Evolutionary conservation across 495 filamentous ascomycete species (phyloP).

Genomic region (Penicillium egyptiacum): DNA sequence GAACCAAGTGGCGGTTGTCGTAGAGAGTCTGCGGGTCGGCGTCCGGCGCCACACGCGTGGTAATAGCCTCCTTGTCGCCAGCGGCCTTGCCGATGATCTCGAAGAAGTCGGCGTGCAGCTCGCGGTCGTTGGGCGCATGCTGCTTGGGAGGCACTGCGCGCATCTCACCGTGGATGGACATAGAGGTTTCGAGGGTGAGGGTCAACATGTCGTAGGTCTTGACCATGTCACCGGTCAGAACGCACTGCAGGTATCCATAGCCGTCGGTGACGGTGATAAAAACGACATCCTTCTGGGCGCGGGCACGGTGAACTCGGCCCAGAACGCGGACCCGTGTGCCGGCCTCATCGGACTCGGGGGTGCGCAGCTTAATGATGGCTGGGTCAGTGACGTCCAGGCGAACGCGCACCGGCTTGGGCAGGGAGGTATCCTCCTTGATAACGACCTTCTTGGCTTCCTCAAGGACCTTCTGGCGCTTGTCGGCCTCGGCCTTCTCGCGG

Average conservation of each 20-base stretch:
- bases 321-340: conserved; percentile 80
- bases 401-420: conserved; percentile 76
- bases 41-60: conserved; percentile 79
- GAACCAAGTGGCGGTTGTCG: conserved; percentile 87
- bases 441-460: conserved; percentile 88
- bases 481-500: conserved; percentile 69
- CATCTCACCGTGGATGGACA: conserved; percentile 88
- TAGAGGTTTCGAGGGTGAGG: conserved; percentile 84
- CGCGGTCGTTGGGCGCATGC: conserved; percentile 81
- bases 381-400: conserved; percentile 66
- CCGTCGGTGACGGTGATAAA: conserved; percentile 89
- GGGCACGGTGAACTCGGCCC: conserved; percentile 82
- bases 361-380: conserved; percentile 60
- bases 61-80: conserved; percentile 89
- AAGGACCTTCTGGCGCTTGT: conserved; percentile 62
- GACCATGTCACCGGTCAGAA: conserved; percentile 78
- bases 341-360: conserved; percentile 49
- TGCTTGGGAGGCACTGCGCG: conserved; percentile 74
- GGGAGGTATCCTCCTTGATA: conserved; percentile 74
- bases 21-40: conserved; percentile 79
- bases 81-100: conserved; percentile 81
- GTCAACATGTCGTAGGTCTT: conserved; percentile 91
- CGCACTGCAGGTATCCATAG: conserved; percentile 85
- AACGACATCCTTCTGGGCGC: conserved; percentile 80
- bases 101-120: conserved; percentile 94